Evolutionary conservation across 148 eudicot species (phyloP).

Genomic region (Fagopyrum homotropicum): DNA sequence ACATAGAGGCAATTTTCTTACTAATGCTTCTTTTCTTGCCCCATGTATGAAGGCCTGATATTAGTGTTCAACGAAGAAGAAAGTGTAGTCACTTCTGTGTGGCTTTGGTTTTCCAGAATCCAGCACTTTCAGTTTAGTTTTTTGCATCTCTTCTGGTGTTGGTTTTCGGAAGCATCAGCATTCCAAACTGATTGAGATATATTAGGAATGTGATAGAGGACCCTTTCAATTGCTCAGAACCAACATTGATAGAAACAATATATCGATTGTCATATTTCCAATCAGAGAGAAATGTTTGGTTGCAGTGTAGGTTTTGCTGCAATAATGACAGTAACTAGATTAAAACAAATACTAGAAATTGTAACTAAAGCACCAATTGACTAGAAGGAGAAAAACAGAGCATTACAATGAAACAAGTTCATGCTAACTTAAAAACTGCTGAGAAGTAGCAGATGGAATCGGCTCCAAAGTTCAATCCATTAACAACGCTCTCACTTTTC

Average conservation of each 20-base stretch:
- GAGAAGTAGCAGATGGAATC: neutral
- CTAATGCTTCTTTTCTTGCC: slow-evolving; percentile 42
- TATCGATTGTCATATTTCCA: slow-evolving; percentile 70
- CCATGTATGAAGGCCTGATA: slow-evolving; percentile 41
- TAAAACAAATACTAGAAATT: neutral
- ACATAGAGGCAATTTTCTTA: slow-evolving; percentile 47
- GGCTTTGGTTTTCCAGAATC: slow-evolving; percentile 50
- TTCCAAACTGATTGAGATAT: slow-evolving; percentile 23
- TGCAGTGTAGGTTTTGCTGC: slow-evolving; percentile 41
- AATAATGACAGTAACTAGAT: slow-evolving; percentile 11
- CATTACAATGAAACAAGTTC: neutral
- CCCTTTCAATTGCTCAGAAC: slow-evolving; percentile 64
- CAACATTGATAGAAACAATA: slow-evolving; percentile 52
- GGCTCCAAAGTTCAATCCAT: neutral
- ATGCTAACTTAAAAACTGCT: neutral
- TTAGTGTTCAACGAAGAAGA: slow-evolving; percentile 42
- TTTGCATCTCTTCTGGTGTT: slow-evolving; percentile 25
- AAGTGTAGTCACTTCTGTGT: slow-evolving; percentile 45
- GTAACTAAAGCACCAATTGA: neutral
- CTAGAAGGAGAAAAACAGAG: neutral
- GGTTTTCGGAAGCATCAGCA: slow-evolving; percentile 23
- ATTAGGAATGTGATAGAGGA: slow-evolving; percentile 59
- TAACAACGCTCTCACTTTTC: neutral
- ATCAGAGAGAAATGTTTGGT: slow-evolving; percentile 39
- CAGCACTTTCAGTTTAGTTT: slow-evolving; percentile 31